Conservation (phyloP, 1,139 yeast species). For the Debaryomycetaceae sp. region DNA sequence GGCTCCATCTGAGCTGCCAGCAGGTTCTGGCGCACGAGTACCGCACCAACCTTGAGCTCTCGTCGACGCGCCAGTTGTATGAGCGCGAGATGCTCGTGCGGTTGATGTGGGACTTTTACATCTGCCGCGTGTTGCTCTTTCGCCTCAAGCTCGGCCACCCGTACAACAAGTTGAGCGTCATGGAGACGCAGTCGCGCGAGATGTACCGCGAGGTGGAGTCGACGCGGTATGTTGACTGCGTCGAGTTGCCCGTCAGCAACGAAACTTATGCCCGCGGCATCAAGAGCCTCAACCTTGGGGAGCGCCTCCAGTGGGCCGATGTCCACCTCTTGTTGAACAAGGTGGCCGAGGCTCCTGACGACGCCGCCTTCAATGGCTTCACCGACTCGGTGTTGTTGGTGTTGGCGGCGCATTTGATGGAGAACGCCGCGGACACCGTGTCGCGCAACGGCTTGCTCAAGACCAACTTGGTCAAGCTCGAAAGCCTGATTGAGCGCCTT, state of each 20-base stretch:
- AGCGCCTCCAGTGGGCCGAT: slow-evolving; percentile 6
- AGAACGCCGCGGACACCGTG: slow-evolving; percentile 16
- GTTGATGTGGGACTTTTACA: slow-evolving; percentile 41
- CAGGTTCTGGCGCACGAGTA: slow-evolving; percentile 15
- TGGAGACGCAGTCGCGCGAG: neutral
- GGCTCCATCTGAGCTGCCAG: slow-evolving; percentile 18
- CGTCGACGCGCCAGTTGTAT: slow-evolving; percentile 24
- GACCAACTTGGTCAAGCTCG: slow-evolving; percentile 16
- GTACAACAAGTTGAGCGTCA: slow-evolving; percentile 17
- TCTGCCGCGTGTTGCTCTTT: slow-evolving; percentile 24
- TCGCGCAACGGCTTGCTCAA: slow-evolving; percentile 19
- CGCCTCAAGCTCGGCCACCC: slow-evolving; percentile 40
- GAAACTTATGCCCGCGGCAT: slow-evolving; percentile 10
- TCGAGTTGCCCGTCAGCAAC: slow-evolving; percentile 15
- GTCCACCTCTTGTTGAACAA: slow-evolving; percentile 6
- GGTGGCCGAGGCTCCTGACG: neutral
- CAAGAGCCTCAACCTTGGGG: slow-evolving; percentile 2
- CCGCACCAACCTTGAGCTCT: slow-evolving; percentile 12
- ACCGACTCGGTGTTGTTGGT: slow-evolving; percentile 3
- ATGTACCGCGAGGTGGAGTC: slow-evolving; percentile 14
- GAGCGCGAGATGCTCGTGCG: slow-evolving; percentile 35
- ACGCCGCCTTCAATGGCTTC: neutral
- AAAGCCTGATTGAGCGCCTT: slow-evolving; percentile 11
- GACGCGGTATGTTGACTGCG: slow-evolving; percentile 11
- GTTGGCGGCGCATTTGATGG: neutral